Base-by-base conservation (phyloP, 306 rosid genomes). In the Inga leiocalycina region DNA sequence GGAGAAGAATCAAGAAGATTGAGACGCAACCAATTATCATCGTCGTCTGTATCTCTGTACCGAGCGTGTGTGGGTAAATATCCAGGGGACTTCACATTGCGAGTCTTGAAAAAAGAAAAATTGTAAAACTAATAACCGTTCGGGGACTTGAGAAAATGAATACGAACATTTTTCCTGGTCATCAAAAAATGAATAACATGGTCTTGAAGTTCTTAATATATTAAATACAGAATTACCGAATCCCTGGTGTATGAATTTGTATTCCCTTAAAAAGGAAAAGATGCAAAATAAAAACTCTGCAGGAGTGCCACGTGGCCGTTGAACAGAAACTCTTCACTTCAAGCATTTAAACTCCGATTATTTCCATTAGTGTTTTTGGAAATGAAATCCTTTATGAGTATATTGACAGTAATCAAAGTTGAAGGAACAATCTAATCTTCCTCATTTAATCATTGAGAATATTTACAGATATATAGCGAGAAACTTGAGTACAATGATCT, bases 1-100 rank as follows among this genome's bases (percentile, higher is more conserved):
- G 86, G 84, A 93, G 74, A 71, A 88, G 30, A 74, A 89, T 39
- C n/a, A 84, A 39, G 22, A 84, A 54, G 17, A 85, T 1, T 12
- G 81, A 17, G 48, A 86, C 41, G 74, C 76, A 62, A 72, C 34
- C 1, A 24, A 79, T 6, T 3, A 46, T 56, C 86, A 86, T 86
- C 54, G 44, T 74, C 64, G 30, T 32, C 27, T 8, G 75, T 16
- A 4, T 72, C 0, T 35, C 67, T 61, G 67, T 24, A 61, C 17
- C 37, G 11, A 6, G 3, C 37, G 68, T 11, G 59, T 4, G 22
- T 2, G 59, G 0, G n/a, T 10, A 8, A 59, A 59, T 59, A 22
- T 22, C 66, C 64, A n/a, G 66, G 3, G 27, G 62, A 1, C 27
- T 17, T 17, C 8, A 39, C 8, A 39, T 5, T 39, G 43, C 8